phyloP scores from a whole-genome alignment of 306 rosid genomes.

The Begonia peltatifolia region DNA sequence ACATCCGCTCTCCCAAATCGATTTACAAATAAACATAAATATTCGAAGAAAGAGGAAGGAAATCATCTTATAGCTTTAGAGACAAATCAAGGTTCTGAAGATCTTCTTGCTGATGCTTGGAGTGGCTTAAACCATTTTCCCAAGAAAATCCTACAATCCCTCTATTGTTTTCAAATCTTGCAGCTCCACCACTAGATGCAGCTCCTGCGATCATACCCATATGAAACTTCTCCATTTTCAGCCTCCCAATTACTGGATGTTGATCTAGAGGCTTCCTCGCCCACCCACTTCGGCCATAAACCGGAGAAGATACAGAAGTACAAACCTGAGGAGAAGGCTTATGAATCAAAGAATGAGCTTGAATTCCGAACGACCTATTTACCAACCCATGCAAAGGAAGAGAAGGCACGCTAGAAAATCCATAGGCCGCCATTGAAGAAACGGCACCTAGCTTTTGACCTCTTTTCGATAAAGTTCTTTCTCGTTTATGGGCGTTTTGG shows the following conservation, averaged over 20 bases:
- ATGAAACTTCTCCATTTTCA: slow-evolving; percentile 12
- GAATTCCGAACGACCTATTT: slow-evolving; percentile 56
- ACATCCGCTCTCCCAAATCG: too few species aligned
- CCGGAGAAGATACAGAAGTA: slow-evolving; percentile 13
- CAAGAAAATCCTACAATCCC: slow-evolving; percentile 37
- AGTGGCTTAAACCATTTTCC: slow-evolving; percentile 18
- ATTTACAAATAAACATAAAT: not conserved
- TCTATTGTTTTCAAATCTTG: slow-evolving; percentile 19
- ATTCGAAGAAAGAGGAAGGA: slow-evolving; percentile 8
- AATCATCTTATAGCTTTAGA: slow-evolving; percentile 45
- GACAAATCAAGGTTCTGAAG: slow-evolving; percentile 70
- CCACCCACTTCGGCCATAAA: slow-evolving; percentile 30
- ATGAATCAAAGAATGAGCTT: slow-evolving; percentile 45
- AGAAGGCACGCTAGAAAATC: slow-evolving; percentile 58
- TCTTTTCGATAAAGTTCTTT: slow-evolving; percentile 54
- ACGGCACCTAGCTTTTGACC: slow-evolving; percentile 21
- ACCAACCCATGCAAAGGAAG: slow-evolving; percentile 66
- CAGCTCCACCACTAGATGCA: slow-evolving; percentile 17
- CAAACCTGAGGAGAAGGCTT: slow-evolving; percentile 36
- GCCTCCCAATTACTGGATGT: slow-evolving; percentile 22
- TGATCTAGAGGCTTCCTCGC: slow-evolving; percentile 28
- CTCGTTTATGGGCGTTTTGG: slow-evolving; percentile 84
- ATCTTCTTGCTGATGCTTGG: slow-evolving; percentile 41
- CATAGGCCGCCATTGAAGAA: slow-evolving; percentile 7
- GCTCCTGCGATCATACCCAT: slow-evolving; percentile 17